Evolutionary conservation across 2,329 filamentous ascomycete species (phyloP), one percentile per base, ranked within the genome.

Genomic region (Pseudogymnoascus sp.): DNA sequence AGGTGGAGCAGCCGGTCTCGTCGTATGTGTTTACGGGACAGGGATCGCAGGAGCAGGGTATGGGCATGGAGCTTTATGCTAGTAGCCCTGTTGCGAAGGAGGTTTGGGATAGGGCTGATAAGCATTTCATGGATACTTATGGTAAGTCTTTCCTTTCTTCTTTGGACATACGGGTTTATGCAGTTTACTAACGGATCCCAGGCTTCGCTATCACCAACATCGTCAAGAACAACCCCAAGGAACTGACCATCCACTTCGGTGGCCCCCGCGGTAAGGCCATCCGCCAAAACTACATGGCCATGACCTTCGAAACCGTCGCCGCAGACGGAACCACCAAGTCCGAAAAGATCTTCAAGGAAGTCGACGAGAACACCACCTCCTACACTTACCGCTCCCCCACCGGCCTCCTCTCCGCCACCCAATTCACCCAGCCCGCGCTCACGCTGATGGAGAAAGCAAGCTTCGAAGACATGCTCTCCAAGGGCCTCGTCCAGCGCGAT

Each of bases 401-500:
- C 2, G 94, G 94, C 71, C 84, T 99, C 61, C 84, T 99, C 39
- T 99, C 94, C 38, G 94, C 95, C 3, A 99, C 94, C 4, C 94
- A 99, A 74, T 99, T 99, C 81, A 99, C 94, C 0, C 94, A 99
- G 78, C 94, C 94, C 35, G 94, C 94, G 59, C 81, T 99, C 70
- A 99, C 94, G 0, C 84, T 99, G 59, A 99, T 99, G 95, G 94
- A 99, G 82, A 99, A 99, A 84, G 94, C 94, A 64, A 96, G 91
- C 71, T 99, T 99, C 70, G 94, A 97, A 78, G 95, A 99, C 76
- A 97, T 99, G 94, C 91, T 91, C 73, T 84, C 92, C 70, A 97
- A 96, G 83, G 94, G 95, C 65, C 85, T 99, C 35, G 93, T 99
- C 33, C 92, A 96, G 70, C 84, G 91, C 64, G 93, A 97, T 80